A percentile compares a stretch with the other conserved stretches of the same genome.
Evolutionary conservation across 768 basidiomycete genomes (phyloP).

Genomic region (Phaeotremella skinneri): DNA sequence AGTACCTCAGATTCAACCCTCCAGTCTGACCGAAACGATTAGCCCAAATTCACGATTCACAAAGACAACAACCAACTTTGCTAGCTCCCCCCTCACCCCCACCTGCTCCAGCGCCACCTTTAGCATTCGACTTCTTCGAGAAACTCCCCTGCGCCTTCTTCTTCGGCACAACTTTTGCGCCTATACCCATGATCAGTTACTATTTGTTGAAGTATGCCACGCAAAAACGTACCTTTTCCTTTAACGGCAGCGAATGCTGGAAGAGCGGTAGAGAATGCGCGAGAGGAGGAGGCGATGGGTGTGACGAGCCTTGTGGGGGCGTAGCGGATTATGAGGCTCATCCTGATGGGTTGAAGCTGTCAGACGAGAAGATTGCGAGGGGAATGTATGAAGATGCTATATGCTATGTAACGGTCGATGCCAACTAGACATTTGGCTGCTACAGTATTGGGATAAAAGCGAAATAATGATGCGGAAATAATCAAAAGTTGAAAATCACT

Average conservation of each 20-base stretch:
- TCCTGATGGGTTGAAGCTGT: constrained; percentile 1
- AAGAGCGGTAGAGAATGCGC: constrained; percentile 26
- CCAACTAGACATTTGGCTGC: too few species aligned
- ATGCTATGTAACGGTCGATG: too few species aligned
- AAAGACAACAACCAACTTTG: background rate
- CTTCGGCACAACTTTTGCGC: constrained; percentile 11
- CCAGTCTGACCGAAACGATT: too few species aligned
- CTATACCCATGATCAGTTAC: background rate
- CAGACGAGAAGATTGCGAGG: too few species aligned
- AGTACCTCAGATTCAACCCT: constrained; percentile 6
- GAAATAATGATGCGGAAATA: constrained; percentile 20
- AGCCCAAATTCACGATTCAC: too few species aligned
- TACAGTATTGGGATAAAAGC: constrained; percentile 19
- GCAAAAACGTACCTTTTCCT: constrained; percentile 22
- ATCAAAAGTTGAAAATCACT: constrained; percentile 14
- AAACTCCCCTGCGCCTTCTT: constrained; percentile 20
- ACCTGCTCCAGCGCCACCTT: constrained; percentile 7
- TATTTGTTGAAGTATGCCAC: background rate
- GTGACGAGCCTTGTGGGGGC: constrained; percentile 3
- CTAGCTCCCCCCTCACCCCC: constrained; percentile 16
- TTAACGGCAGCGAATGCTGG: constrained; percentile 24
- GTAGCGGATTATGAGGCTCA: constrained; percentile 20
- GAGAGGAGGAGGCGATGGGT: constrained; percentile 2
- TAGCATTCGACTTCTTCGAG: constrained; percentile 18
- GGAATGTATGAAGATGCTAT: too few species aligned